Evolutionary conservation across 371 early-diverging fungal species (phyloP), one percentile per base, ranked within the genome.

Genomic region (Lichtheimia ornata): DNA sequence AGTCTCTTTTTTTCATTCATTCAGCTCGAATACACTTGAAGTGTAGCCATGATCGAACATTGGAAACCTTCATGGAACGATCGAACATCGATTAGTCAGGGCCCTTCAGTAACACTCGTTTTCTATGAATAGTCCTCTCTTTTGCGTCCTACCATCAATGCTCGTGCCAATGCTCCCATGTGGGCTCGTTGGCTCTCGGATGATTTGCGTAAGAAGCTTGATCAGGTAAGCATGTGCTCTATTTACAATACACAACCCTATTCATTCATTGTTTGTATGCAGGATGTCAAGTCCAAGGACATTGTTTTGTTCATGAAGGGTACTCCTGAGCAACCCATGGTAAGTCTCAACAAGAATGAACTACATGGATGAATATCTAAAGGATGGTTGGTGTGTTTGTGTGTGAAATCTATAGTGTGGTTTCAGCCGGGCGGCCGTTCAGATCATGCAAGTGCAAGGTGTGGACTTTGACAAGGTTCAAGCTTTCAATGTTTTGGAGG

Each of bases 221-320:
- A 88, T 15, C 79, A 86, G 72, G 81, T 75, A 75, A 45, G 4
- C 13, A 41, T 15, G 20, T 40, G 9, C 35, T 35, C 50, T 3
- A 35, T 14, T 45, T 1, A 45, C 5, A 0, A 47, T 5, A 47
- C 44, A 43, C 18, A 47, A 47, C 5, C 3, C 5, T 18, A 22
- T 15, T 18, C 5, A 45, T 45, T 45, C 45, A 18, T 22, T 47
- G 47, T 47, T 22, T 22, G 7, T 18, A 47, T 45, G 45, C 66
- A 91, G 91, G 88, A 84, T 47, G 76, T 93, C 63, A 86, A 86
- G 45, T 76, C 76, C 2, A 87, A 88, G 63, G 86, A 86, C 53
- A 79, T 95, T 35, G 84, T 91, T 13, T 83, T 97, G 52, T 97
- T 95, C 71, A 96, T 97, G 96, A 97, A 97, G 84, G 97, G 97